Conservation (phyloP, 1,284 basidiomycete species). For the Ceratobasidium sp. region DNA sequence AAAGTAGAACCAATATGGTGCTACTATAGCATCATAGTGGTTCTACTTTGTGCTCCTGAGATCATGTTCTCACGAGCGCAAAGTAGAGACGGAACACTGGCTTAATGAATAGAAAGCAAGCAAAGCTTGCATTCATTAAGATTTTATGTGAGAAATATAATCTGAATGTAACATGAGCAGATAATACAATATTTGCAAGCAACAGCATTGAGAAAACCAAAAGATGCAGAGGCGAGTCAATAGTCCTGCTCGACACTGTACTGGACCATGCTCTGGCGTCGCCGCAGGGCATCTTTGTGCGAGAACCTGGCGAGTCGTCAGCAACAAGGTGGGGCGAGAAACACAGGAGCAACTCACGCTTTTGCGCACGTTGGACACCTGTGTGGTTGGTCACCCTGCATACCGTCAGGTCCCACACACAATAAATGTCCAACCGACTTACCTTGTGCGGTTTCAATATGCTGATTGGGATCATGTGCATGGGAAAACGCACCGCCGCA, state of each 20-base stretch:
- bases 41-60: too few species aligned
- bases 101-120: too few species aligned
- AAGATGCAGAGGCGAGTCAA: background rate
- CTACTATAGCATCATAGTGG: too few species aligned
- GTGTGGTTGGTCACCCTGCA: slow-evolving; percentile 27
- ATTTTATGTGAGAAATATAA: too few species aligned
- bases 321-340: background rate
- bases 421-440: background rate
- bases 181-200: background rate
- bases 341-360: slow-evolving; percentile 10
- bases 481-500: slow-evolving; percentile 46
- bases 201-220: too few species aligned
- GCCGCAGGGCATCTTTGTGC: slow-evolving; percentile 34
- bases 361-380: slow-evolving; percentile 40
- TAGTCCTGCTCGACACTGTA: slow-evolving; percentile 36
- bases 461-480: slow-evolving; percentile 48
- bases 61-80: too few species aligned
- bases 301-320: slow-evolving; percentile 10
- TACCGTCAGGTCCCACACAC: background rate
- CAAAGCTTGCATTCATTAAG: too few species aligned
- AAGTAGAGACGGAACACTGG: too few species aligned
- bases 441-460: slow-evolving; percentile 47
- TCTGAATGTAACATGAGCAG: too few species aligned
- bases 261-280: slow-evolving; percentile 44
- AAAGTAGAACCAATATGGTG: too few species aligned